Evolutionary conservation across 495 filamentous ascomycete species (phyloP).

Genomic region (Parathielavia hyrcaniae): DNA sequence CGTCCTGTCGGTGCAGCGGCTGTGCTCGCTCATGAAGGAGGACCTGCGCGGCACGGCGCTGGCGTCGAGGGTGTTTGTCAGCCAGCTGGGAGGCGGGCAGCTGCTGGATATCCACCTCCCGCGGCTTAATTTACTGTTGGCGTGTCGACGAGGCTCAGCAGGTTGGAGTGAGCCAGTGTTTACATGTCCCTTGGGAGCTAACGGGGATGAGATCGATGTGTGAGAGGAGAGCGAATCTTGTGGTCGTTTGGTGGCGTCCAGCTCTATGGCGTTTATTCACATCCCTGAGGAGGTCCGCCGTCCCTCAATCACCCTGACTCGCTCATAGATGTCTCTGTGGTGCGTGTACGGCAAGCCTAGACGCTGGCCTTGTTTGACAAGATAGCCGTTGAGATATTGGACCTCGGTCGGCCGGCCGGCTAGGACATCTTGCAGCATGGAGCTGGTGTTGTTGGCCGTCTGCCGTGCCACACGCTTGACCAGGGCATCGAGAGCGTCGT

Average conservation of each 20-base stretch:
- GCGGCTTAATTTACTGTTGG: constrained; percentile 7
- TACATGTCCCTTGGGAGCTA: neutral
- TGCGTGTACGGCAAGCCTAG: neutral
- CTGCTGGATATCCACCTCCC: constrained; percentile 28
- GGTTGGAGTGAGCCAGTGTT: too few species aligned
- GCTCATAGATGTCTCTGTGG: neutral
- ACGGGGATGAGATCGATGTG: too few species aligned
- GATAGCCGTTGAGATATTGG: constrained; percentile 72
- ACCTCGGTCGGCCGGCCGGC: constrained; percentile 59
- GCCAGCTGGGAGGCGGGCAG: constrained; percentile 27
- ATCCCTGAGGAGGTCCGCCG: too few species aligned
- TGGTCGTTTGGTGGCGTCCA: constrained; percentile 9
- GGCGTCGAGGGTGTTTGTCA: constrained; percentile 24
- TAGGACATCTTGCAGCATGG: constrained; percentile 74
- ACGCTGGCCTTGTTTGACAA: constrained; percentile 49
- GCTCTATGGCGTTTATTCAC: too few species aligned
- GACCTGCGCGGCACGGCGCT: constrained; percentile 18
- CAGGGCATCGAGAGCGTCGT: constrained; percentile 19
- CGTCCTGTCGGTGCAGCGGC: constrained; percentile 23
- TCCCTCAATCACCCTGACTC: neutral
- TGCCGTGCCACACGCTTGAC: constrained; percentile 46
- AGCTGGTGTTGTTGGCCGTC: constrained; percentile 63
- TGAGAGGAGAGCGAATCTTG: too few species aligned
- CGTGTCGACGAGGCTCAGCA: neutral
- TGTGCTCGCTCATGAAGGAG: constrained; percentile 26